Percentiles rank a stretch among this genome's conserved stretches.
Conservation (phyloP, 2,329 filamentous ascomycete species). For the Fonsecaea pedrosoi region DNA sequence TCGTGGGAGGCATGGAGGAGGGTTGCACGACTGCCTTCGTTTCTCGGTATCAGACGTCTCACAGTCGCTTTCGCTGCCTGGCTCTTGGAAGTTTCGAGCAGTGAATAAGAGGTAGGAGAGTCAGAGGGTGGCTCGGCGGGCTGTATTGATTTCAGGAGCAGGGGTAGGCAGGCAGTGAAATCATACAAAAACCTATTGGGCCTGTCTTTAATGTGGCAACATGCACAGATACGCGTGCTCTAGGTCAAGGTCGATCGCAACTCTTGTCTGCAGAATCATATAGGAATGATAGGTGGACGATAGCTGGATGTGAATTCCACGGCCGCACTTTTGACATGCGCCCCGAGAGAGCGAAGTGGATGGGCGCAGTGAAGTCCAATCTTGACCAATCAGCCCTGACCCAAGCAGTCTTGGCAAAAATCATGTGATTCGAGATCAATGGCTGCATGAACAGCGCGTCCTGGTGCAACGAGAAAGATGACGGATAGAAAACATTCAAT, state of each 20-base stretch:
- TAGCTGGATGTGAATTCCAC: background rate
- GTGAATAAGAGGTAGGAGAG: background rate
- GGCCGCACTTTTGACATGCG: conserved; percentile 21
- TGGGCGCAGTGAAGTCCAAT: conserved; percentile 10
- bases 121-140: background rate
- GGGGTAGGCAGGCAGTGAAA: conserved; percentile 4
- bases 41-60: background rate
- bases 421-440: background rate
- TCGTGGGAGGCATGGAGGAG: conserved; percentile 13
- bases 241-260: background rate
- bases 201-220: background rate
- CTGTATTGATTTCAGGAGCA: conserved; percentile 7
- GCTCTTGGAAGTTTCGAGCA: background rate
- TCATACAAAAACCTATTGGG: background rate
- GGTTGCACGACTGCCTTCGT: background rate
- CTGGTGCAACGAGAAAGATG: too few species aligned
- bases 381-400: conserved; percentile 7
- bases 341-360: conserved; percentile 12
- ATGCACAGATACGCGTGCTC: background rate
- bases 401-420: background rate
- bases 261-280: background rate
- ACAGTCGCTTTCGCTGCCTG: background rate
- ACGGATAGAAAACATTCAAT: background rate
- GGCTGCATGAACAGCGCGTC: background rate
- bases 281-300: conserved; percentile 4